Evolutionary conservation across 495 filamentous ascomycete species (phyloP).

Genomic region (Hypoxylon fuscum): DNA sequence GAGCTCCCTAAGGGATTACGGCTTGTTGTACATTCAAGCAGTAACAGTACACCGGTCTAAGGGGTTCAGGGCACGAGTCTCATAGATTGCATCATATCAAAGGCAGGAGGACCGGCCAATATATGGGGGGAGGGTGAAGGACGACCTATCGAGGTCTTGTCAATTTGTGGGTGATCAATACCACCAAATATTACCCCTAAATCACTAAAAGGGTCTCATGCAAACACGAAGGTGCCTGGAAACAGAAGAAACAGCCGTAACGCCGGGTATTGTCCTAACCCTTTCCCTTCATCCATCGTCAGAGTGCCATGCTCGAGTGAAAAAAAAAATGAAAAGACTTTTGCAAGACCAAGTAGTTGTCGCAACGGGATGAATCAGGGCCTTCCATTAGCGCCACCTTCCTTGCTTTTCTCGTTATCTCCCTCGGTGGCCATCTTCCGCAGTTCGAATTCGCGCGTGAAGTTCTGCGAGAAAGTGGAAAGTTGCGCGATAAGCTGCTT

Average conservation of each 20-base stretch:
- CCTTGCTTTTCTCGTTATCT: constrained; percentile 49
- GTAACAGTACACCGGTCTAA: not conserved
- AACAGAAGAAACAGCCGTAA: constrained; percentile 27
- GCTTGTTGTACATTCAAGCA: not conserved
- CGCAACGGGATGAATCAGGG: constrained; percentile 2
- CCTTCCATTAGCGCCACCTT: constrained; percentile 17
- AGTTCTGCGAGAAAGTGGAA: constrained; percentile 79
- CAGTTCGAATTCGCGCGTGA: constrained; percentile 94
- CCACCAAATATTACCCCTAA: not conserved
- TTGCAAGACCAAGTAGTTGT: too few relatives aligned
- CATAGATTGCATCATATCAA: too few relatives aligned
- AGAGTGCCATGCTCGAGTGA: constrained; percentile 21
- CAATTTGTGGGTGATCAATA: constrained; percentile 2
- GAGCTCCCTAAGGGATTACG: not conserved
- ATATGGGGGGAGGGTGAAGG: constrained; percentile 2
- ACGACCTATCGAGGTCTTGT: constrained; percentile 8
- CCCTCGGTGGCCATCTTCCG: constrained; percentile 83
- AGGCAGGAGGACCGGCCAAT: too few relatives aligned
- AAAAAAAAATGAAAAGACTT: too few relatives aligned
- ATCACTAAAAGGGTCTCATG: too few relatives aligned
- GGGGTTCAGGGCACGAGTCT: not conserved
- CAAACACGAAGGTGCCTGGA: too few relatives aligned
- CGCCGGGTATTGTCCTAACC: constrained; percentile 28
- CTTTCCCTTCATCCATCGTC: constrained; percentile 12
- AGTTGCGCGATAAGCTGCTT: constrained; percentile 80